phyloP scores from a whole-genome alignment of 2,329 filamentous ascomycete genomes.

The Byssothecium circinans region DNA sequence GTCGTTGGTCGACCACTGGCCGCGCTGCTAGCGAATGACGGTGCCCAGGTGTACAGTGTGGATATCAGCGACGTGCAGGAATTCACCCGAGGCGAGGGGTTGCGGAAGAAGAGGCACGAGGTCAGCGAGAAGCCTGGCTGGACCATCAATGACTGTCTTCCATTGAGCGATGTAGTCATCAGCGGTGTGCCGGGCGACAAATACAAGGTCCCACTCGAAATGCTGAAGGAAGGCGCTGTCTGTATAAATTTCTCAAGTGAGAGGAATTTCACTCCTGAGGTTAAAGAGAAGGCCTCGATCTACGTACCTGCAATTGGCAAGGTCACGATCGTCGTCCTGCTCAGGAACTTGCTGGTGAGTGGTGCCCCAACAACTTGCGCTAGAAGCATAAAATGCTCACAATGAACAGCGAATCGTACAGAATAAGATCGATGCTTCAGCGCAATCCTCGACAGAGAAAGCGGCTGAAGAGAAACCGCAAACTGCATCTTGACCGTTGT shows the following conservation, averaged over 20 bases:
- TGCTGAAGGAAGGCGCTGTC: conserved; percentile 87
- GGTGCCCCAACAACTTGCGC: not conserved
- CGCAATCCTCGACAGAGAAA: conserved; percentile 20
- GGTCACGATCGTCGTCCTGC: conserved; percentile 89
- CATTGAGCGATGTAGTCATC: conserved; percentile 91
- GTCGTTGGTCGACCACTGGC: conserved; percentile 93
- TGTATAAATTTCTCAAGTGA: conserved; percentile 98
- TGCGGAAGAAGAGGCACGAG: conserved; percentile 83
- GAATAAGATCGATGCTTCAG: conserved; percentile 42
- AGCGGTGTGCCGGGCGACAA: conserved; percentile 84
- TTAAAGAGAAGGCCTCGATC: conserved; percentile 95
- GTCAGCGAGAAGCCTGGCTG: conserved; percentile 81
- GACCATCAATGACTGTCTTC: conserved; percentile 77
- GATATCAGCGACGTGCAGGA: conserved; percentile 89
- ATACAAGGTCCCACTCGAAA: conserved; percentile 84
- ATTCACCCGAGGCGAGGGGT: conserved; percentile 86
- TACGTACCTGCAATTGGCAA: conserved; percentile 97
- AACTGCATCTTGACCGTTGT: not conserved
- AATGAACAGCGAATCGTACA: conserved; percentile 47
- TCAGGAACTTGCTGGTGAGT: conserved; percentile 85
- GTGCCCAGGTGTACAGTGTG: conserved; percentile 91
- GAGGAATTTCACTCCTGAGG: conserved; percentile 86
- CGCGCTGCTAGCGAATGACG: conserved; percentile 92
- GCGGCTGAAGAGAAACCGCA: conserved; percentile 22
- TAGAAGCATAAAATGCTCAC: conserved; percentile 17